Percentiles rank a stretch among this genome's conserved stretches.
These are phyloP conservation scores for Pseudofabraea citricarpa DNA, from an alignment of 2,329 filamentous ascomycete genomes.

Conservation along the genomic window DNA sequence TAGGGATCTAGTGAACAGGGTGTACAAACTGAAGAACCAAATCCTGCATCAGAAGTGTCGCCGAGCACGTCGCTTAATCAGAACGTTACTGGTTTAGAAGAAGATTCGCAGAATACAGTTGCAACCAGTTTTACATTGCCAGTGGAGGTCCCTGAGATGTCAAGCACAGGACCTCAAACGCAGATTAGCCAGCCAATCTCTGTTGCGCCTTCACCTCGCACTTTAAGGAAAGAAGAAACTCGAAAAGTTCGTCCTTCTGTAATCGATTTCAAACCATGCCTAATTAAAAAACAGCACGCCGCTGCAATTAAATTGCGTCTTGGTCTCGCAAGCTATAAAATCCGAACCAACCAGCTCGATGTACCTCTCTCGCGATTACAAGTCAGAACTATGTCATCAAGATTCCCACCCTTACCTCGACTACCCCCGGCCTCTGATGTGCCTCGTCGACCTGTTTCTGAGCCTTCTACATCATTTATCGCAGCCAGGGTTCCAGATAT, in stretches of 20 bases:
- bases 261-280: not conserved
- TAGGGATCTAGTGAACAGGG: no score
- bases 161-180: not conserved
- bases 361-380: constrained; percentile 60
- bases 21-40: no score
- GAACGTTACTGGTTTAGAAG: constrained; percentile 14
- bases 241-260: constrained; percentile 11
- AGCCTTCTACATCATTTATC: constrained; percentile 12
- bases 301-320: constrained; percentile 65
- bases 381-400: constrained; percentile 24
- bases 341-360: constrained; percentile 65
- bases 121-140: constrained; percentile 13
- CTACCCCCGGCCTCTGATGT: constrained; percentile 6
- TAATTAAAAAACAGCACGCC: constrained; percentile 43
- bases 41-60: no score
- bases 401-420: constrained; percentile 10
- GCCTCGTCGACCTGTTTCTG: constrained; percentile 15
- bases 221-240: constrained; percentile 7
- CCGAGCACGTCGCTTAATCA: no score
- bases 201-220: not conserved
- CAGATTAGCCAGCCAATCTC: not conserved
- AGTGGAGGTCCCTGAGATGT: constrained; percentile 8
- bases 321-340: constrained; percentile 68
- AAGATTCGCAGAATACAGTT: constrained; percentile 20
- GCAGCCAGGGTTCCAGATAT: constrained; percentile 8